Evolutionary conservation across 2,329 filamentous ascomycete species (phyloP).

Genomic region (Claviceps africana): DNA sequence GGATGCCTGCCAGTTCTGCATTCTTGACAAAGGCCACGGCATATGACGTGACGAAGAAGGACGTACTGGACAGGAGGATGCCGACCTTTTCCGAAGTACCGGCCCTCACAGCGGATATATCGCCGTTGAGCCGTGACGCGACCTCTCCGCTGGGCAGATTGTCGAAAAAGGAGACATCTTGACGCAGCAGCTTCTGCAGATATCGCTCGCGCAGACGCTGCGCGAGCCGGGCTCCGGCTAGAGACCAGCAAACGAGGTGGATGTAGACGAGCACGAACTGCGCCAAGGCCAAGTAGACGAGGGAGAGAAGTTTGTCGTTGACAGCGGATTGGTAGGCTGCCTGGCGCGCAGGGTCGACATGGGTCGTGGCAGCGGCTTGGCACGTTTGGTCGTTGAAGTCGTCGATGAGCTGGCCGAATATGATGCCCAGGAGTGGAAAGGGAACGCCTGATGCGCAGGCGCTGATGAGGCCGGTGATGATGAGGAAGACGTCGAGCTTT

Average conservation of each 20-base stretch:
- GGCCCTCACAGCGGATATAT: constrained; percentile 44
- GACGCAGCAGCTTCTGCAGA: constrained; percentile 36
- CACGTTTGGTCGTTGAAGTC: constrained; percentile 30
- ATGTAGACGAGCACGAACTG: constrained; percentile 44
- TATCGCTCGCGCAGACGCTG: constrained; percentile 43
- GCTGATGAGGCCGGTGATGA: constrained; percentile 7
- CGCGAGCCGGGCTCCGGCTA: constrained; percentile 41
- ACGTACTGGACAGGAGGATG: constrained; percentile 28
- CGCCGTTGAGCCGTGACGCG: constrained; percentile 39
- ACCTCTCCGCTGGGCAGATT: constrained; percentile 40
- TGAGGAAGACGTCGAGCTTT: constrained; percentile 8
- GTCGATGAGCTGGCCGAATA: constrained; percentile 42
- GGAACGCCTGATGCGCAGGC: constrained; percentile 28
- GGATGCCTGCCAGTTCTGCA: constrained; percentile 40
- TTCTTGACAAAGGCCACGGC: constrained; percentile 30
- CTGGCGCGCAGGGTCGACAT: constrained; percentile 11
- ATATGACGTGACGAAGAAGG: constrained; percentile 45
- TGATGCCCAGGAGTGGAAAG: constrained; percentile 40
- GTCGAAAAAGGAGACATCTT: constrained; percentile 46
- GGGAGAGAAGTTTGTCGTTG: constrained; percentile 35
- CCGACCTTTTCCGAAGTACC: constrained; percentile 52
- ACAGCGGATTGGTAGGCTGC: constrained; percentile 13
- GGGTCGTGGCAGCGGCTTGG: constrained; percentile 13
- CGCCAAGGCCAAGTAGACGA: constrained; percentile 46
- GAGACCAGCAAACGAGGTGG: constrained; percentile 44